A percentile compares a stretch with the other conserved stretches of the same genome.
These are phyloP conservation scores for Ambrosiella cleistominuta DNA, from an alignment of 2,329 filamentous ascomycete genomes.

Conservation along the genomic window DNA sequence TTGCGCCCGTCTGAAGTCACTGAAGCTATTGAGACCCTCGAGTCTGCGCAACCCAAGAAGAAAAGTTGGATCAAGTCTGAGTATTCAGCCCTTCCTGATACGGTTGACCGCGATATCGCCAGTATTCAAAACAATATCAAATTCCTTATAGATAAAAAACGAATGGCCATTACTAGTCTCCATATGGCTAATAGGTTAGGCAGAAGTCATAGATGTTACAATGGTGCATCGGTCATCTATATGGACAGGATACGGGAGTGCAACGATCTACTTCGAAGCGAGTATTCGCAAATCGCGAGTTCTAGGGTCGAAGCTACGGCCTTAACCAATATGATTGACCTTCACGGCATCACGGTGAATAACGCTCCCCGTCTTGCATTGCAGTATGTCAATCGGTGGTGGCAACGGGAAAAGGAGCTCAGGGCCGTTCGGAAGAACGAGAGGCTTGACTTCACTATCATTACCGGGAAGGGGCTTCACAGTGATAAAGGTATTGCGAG, in stretches of 20 bases:
- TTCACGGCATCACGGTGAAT: slow-evolving; percentile 68
- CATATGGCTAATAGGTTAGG: too few species aligned
- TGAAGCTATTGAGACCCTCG: too few species aligned
- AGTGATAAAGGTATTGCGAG: slow-evolving; percentile 58
- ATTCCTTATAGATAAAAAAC: too few species aligned
- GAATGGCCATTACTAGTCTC: too few species aligned
- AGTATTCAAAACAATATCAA: too few species aligned
- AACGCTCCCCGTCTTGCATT: slow-evolving; percentile 67
- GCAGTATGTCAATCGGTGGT: slow-evolving; percentile 54
- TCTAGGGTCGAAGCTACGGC: slow-evolving; percentile 51
- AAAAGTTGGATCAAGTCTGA: too few species aligned
- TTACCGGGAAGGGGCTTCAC: slow-evolving; percentile 69
- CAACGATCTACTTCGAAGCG: background rate
- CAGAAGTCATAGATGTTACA: too few species aligned
- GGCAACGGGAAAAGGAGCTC: slow-evolving; percentile 24
- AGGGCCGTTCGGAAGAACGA: slow-evolving; percentile 17
- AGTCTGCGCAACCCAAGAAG: too few species aligned
- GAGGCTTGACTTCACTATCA: slow-evolving; percentile 51
- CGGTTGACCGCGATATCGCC: too few species aligned
- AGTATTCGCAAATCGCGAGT: slow-evolving; percentile 20
- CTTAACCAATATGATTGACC: slow-evolving; percentile 39
- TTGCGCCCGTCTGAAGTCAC: too few species aligned
- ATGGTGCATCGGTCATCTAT: slow-evolving; percentile 15
- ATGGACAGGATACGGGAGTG: background rate
- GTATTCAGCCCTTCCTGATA: too few species aligned